A percentile compares a stretch with the other conserved stretches of the same genome.
These are phyloP conservation scores for Drechslera avenae DNA, from an alignment of 2,329 filamentous ascomycete species.

Conservation along the genomic window DNA sequence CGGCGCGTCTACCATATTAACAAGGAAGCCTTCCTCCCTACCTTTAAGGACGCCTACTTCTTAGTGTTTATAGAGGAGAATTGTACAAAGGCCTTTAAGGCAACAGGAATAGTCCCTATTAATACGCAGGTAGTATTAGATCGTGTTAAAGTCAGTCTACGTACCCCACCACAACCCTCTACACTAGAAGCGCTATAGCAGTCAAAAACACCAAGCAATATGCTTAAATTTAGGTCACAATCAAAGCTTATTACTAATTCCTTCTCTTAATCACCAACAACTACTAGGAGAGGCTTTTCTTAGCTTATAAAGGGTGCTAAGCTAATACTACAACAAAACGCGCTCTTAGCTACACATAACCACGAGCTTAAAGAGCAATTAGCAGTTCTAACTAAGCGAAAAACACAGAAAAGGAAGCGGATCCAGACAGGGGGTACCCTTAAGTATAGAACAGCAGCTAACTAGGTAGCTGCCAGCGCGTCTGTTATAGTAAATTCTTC, in stretches of 20 bases:
- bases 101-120: too few relatives aligned
- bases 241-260: neutral
- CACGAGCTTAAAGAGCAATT: too few relatives aligned
- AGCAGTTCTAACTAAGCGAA: neutral
- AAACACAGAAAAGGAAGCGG: constrained; percentile 18
- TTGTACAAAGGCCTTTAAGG: too few relatives aligned
- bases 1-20: too few relatives aligned
- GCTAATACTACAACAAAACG: neutral
- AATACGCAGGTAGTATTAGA: too few relatives aligned
- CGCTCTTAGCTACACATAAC: neutral
- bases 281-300: neutral
- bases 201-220: neutral
- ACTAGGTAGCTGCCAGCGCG: too few relatives aligned
- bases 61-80: too few relatives aligned
- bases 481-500: fast-evolving
- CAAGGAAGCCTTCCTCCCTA: too few relatives aligned
- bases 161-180: too few relatives aligned
- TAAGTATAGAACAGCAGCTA: constrained; percentile 18
- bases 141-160: too few relatives aligned
- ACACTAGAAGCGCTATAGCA: too few relatives aligned
- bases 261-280: neutral
- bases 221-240: neutral
- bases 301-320: neutral
- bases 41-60: too few relatives aligned
- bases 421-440: constrained; percentile 20